Percentiles rank a stretch among this genome's conserved stretches.
These are phyloP conservation scores for Onygena corvina DNA, from an alignment of 2,329 filamentous ascomycete genomes.

Conservation along the genomic window DNA sequence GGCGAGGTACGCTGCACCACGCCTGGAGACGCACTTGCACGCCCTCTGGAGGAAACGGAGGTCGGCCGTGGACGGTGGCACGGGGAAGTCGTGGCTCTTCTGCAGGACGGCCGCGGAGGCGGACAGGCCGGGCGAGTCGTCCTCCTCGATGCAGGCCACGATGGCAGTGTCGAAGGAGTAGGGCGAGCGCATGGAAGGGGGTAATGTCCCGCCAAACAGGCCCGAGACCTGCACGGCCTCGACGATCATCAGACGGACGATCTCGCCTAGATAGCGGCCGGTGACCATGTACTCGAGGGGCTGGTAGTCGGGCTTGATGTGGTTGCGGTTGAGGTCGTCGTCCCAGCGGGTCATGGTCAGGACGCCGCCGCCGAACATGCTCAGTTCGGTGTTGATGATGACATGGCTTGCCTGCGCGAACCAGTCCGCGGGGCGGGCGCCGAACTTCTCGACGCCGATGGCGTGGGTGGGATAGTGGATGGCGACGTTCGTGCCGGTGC, in stretches of 20 bases:
- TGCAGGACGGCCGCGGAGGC: constrained; percentile 38
- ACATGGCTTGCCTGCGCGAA: constrained; percentile 47
- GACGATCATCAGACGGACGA: constrained; percentile 48
- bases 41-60: constrained; percentile 44
- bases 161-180: constrained; percentile 50
- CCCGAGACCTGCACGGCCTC: constrained; percentile 46
- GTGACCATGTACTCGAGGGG: constrained; percentile 54
- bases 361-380: constrained; percentile 52
- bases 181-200: constrained; percentile 42
- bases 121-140: constrained; percentile 29
- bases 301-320: constrained; percentile 50
- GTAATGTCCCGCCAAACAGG: constrained; percentile 46
- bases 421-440: constrained; percentile 43
- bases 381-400: constrained; percentile 54
- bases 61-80: constrained; percentile 38
- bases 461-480: constrained; percentile 47
- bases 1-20: constrained; percentile 51
- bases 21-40: constrained; percentile 43
- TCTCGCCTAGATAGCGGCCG: constrained; percentile 52
- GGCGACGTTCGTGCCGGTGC: constrained; percentile 54
- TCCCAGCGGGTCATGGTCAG: constrained; percentile 52
- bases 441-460: constrained; percentile 46
- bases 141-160: constrained; percentile 45
- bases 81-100: constrained; percentile 40
- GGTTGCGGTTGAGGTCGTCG: constrained; percentile 45